Base-by-base conservation (phyloP, 805 yeast species). In the Saccharomycopsis vini region DNA sequence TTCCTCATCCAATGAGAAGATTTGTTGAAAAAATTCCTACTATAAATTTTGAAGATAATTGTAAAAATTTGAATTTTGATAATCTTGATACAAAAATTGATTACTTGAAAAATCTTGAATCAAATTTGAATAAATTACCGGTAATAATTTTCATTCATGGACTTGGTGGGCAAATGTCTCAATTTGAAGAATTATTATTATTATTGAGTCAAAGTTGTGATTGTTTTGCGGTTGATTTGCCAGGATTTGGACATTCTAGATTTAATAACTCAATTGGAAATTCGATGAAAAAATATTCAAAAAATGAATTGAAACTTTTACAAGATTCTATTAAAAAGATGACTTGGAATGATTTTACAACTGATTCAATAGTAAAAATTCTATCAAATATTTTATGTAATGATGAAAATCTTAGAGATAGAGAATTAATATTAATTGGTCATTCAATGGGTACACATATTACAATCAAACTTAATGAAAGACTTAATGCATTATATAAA, bases 121-220 rank as follows among this genome's bases (percentile, higher is more conserved):
- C 38, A 10, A 48, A 49, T 33, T 42, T 76, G 31, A 59, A 67
- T 20, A 65, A 65, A 12, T 56, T 77, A 33, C 94, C 94, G 0
- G 63, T 79, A 2, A 60, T 82, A 4, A 61, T 86, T 2, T 74
- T 87, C 45, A 56, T 89, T 16, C 97, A 88, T 63, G 97, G 97
- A 0, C 61, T 90, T 18, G 97, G 97, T 1, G 97, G 97, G 2
- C 90, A 80, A 53, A 66, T 84, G 57, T 75, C 86, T 19, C 96
- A 88, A 58, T 89, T 89, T 58, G 92, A 84, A 54, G 78, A 81
- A 1, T 62, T 85, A 57, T 44, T 57, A 5, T 79, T 77, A 22
- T 66, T 75, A 41, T 73, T 84, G 51, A 64, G 81, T 28, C 77
- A 74, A 51, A 72, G 78, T 49, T 72, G 77, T 48, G 80, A 76